Base-by-base conservation (phyloP, 352 stramenopile species). In the Phytophthora crassamura region DNA sequence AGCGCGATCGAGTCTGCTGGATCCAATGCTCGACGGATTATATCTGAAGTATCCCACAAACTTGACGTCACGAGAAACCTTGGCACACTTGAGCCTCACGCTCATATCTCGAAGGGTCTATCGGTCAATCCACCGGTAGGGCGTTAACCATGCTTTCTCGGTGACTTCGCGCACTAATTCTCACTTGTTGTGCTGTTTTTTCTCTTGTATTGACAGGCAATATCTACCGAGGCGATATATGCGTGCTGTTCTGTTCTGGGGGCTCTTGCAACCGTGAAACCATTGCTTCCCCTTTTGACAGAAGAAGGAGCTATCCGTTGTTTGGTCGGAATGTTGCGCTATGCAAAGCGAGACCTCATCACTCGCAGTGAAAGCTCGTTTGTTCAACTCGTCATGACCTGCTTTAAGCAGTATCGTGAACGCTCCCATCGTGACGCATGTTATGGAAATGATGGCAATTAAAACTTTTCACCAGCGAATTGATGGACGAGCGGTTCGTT, bases 221-320 rank as follows among this genome's bases (percentile, higher is more conserved):
- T 74, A 11, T 78, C 72, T 15, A 39, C 52, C 4, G 73, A 80
- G 28, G 70, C 73, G 7, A 45, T 85, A 22, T 64, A 85, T 51
- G 15, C 72, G 6, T 74, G 61, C 30, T 81, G 77, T 32, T 73
- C 59, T 59, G 52, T 85, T 1, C 46, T 82, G 15, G 73, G 64
- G 12, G 58, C 67, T 20, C 53, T 85, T 15, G 45, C 73, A 3
- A 68, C 36, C 4, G 45, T 70, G 11, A 74, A 68, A 15, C 7
- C 53, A 3, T 33, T 67, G 2, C 34, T 56, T 1, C 6, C 18
- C 32, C 39, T 35, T 4, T 46, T 80, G 49, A 56, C 57, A 6
- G 39, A 74, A 10, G 51, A 61, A 15, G 38, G 55, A 12, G 47
- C 56, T 12, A 62, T 74, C 38, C 22, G 25, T 6, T 67, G 64